Evolutionary conservation across 768 basidiomycete genomes (phyloP).

Genomic region (Pholiota microspora): DNA sequence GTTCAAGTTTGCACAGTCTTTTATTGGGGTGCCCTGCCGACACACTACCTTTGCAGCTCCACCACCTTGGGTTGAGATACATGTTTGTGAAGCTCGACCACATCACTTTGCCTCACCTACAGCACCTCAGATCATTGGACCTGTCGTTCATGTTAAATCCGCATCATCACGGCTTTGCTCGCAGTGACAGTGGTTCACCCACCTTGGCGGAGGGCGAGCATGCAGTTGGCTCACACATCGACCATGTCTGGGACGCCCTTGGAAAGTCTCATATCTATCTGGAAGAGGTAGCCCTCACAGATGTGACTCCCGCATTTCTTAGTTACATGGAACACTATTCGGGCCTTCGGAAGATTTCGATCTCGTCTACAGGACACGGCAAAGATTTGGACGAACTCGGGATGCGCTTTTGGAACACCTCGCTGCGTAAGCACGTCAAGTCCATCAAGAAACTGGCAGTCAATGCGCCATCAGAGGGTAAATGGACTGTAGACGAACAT

Average conservation of each 20-base stretch:
- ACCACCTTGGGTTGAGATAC: neutral
- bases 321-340: neutral
- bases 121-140: constrained; percentile 4
- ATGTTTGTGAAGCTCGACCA: constrained; percentile 6
- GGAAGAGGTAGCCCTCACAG: constrained; percentile 1
- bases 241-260: constrained; percentile 1
- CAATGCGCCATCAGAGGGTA: neutral
- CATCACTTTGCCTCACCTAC: constrained; percentile 3
- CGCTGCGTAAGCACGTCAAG: neutral
- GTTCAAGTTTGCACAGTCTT: neutral
- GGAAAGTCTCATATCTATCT: neutral
- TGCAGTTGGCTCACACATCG: neutral
- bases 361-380: neutral
- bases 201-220: neutral
- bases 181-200: neutral
- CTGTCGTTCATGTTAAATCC: constrained; percentile 4
- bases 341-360: neutral
- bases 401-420: constrained; percentile 1
- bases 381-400: neutral
- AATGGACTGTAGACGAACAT: neutral
- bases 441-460: neutral
- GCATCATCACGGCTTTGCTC: neutral
- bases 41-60: constrained; percentile 1
- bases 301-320: neutral
- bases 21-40: neutral